A percentile compares a stretch with the other conserved stretches of the same genome.
These are phyloP conservation scores for Soucietia sequanensis DNA, from an alignment of 805 yeast species.

Conservation along the genomic window DNA sequence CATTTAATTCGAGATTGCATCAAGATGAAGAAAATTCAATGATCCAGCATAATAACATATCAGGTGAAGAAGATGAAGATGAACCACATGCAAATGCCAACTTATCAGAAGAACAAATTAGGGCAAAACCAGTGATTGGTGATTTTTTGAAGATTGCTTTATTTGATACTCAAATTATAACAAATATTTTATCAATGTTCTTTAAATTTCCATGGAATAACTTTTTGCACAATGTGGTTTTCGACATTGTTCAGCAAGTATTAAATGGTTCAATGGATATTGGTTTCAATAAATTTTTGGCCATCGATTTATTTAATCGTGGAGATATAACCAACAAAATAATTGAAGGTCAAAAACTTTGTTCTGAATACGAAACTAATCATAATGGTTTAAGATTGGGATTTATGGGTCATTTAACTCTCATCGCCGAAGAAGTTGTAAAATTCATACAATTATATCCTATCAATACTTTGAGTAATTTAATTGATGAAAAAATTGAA, in stretches of 20 bases:
- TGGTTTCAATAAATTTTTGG: conserved; percentile 46
- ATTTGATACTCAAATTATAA: conserved; percentile 42
- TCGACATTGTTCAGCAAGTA: conserved; percentile 48
- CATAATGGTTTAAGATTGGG: conserved; percentile 69
- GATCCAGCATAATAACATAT: conserved; percentile 13
- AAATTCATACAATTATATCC: conserved; percentile 63
- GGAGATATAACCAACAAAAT: conserved; percentile 43
- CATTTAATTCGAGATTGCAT: conserved; percentile 27
- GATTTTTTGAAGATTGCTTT: conserved; percentile 42
- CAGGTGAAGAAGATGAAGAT: conserved; percentile 31
- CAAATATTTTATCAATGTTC: conserved; percentile 43
- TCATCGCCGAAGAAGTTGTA: conserved; percentile 94
- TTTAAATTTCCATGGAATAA: conserved; percentile 49
- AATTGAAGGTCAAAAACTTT: conserved; percentile 53
- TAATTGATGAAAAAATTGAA: conserved; percentile 37
- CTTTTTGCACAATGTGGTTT: conserved; percentile 46
- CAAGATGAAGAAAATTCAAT: conserved; percentile 21
- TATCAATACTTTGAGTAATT: conserved; percentile 32
- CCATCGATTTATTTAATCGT: conserved; percentile 57
- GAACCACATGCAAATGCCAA: conserved; percentile 45
- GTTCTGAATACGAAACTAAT: conserved; percentile 56
- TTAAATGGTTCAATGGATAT: conserved; percentile 48
- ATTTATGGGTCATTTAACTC: conserved; percentile 93
- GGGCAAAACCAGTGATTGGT: conserved; percentile 44
- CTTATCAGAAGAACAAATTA: conserved; percentile 40